phyloP scores from a whole-genome alignment of 2,329 filamentous ascomycete species.

The Ceratocystiopsis sp. region DNA sequence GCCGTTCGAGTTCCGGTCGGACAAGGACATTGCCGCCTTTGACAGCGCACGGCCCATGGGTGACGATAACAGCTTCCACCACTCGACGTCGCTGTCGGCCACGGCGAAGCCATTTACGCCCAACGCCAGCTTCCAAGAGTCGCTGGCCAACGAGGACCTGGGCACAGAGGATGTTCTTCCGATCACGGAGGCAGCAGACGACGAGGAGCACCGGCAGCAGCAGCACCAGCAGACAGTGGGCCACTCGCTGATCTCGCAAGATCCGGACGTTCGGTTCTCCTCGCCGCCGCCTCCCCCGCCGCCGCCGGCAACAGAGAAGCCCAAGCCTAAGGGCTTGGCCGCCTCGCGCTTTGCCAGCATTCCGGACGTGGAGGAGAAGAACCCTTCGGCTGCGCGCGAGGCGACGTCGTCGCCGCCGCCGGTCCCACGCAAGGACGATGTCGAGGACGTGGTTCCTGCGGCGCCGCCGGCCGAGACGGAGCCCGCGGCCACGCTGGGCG shows the following conservation, averaged over 20 bases:
- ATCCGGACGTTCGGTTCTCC: conserved; percentile 1
- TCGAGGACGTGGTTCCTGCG: too few species aligned
- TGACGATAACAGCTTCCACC: conserved; percentile 21
- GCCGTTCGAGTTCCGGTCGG: conserved; percentile 43
- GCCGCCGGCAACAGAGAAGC: conserved; percentile 6
- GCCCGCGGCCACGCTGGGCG: conserved; percentile 5
- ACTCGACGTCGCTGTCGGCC: conserved; percentile 49
- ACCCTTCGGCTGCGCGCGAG: conserved; percentile 22
- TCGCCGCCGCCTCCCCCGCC: conserved; percentile 13
- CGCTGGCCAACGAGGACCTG: conserved; percentile 11
- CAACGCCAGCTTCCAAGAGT: conserved; percentile 15
- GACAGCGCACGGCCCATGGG: conserved; percentile 33
- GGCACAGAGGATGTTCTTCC: conserved; percentile 1
- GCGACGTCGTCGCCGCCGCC: conserved; percentile 22
- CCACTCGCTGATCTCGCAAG: background rate
- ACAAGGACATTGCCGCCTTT: conserved; percentile 30
- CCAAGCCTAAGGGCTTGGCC: conserved; percentile 24
- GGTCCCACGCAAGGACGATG: conserved; percentile 12
- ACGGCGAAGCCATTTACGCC: conserved; percentile 52
- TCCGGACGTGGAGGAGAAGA: conserved; percentile 14
- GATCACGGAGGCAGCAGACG: conserved; percentile 3
- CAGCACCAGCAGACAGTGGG: background rate
- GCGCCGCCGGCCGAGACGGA: background rate
- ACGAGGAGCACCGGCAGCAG: conserved; percentile 9
- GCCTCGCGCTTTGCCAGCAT: conserved; percentile 28